phyloP scores from a whole-genome alignment of 257 asterid species.

The Forsythia viridissima region DNA sequence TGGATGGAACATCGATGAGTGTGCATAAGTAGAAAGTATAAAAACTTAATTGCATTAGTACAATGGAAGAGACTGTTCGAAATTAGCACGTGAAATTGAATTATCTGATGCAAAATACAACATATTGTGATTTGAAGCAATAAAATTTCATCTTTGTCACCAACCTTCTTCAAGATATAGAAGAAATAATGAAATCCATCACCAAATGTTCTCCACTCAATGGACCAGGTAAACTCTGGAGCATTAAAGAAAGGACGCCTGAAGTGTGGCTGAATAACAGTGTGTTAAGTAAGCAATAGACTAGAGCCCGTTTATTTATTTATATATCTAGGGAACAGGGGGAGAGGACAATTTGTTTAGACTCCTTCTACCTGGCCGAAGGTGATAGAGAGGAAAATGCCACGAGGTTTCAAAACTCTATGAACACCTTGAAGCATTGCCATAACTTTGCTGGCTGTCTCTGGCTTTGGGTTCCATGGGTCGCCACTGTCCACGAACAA shows the following conservation, averaged over 20 bases:
- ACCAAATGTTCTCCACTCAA: conserved; percentile 86
- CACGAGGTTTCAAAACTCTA: conserved; percentile 79
- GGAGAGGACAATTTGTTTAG: not conserved
- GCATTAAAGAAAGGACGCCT: conserved; percentile 77
- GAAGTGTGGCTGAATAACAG: conserved; percentile 75
- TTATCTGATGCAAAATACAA: not conserved
- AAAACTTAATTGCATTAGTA: not conserved
- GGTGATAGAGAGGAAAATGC: conserved; percentile 82
- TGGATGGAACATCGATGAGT: not conserved
- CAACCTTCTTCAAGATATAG: conserved; percentile 84
- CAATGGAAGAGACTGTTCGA: not conserved
- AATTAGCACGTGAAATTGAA: not conserved
- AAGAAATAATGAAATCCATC: conserved; percentile 91
- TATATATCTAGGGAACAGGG: not conserved
- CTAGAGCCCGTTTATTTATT: not conserved
- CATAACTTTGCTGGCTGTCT: conserved; percentile 68
- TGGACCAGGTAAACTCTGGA: conserved; percentile 79
- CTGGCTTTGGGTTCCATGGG: conserved; percentile 92
- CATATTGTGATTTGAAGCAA: not conserved
- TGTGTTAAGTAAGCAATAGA: not conserved
- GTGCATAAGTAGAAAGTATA: not conserved
- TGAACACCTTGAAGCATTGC: conserved; percentile 83
- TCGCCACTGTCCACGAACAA: conserved; percentile 95
- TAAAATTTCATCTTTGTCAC: conserved; percentile 5
- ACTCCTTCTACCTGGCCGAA: conserved; percentile 77